A percentile compares a stretch with the other conserved stretches of the same genome.
phyloP scores from a whole-genome alignment of 768 basidiomycete genomes.

The Pisolithus microcarpus region DNA sequence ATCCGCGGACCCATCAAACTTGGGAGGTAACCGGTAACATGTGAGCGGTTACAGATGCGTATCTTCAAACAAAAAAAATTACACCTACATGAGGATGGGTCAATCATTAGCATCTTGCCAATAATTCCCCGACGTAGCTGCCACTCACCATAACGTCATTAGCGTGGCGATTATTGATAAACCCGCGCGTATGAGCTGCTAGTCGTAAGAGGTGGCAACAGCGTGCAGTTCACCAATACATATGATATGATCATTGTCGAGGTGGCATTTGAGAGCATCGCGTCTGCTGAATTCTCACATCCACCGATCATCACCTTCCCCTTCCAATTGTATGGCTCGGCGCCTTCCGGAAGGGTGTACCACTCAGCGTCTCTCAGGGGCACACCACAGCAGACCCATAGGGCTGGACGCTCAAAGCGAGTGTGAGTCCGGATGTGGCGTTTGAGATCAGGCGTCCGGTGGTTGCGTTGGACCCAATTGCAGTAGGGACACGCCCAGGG shows the following conservation, averaged over 20 bases:
- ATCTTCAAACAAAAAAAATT: conserved; percentile 3
- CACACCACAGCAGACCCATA: conserved; percentile 34
- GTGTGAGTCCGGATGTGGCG: conserved; percentile 52
- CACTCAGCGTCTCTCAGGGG: conserved; percentile 19
- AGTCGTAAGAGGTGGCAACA: conserved; percentile 22
- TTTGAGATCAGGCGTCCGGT: conserved; percentile 53
- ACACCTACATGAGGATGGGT: conserved; percentile 5
- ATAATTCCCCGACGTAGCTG: neutral
- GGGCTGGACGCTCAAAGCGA: conserved; percentile 28
- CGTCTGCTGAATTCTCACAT: conserved; percentile 33
- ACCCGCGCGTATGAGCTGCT: neutral
- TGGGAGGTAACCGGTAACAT: no score
- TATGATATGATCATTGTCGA: conserved; percentile 28
- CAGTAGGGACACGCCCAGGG: no score
- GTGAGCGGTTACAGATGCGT: conserved; percentile 7
- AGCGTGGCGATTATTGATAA: neutral
- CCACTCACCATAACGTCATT: conserved; percentile 5
- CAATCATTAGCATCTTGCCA: neutral
- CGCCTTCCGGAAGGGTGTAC: conserved; percentile 15
- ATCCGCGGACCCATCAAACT: no score
- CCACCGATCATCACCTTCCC: conserved; percentile 30
- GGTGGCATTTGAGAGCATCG: conserved; percentile 36
- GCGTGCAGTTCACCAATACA: conserved; percentile 27
- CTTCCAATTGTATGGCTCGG: conserved; percentile 21
- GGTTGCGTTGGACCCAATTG: no score